Evolutionary conservation across 1,284 basidiomycete species (phyloP), one percentile per base, ranked within the genome.

Genomic region (Mixia osmundae): DNA sequence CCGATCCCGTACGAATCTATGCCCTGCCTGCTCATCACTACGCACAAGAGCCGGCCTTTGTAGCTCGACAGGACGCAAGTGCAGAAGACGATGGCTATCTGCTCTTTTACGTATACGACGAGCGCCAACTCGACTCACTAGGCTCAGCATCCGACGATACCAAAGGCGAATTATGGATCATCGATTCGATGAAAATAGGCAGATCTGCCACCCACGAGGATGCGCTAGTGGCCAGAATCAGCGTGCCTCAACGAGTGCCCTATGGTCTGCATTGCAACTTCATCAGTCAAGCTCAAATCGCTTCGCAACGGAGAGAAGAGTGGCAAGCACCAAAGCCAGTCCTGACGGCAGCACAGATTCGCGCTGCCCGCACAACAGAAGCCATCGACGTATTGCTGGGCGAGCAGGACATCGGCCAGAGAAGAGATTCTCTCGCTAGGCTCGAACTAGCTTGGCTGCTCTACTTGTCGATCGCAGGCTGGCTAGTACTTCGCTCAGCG

Each of bases 61-160:
- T 63, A 0, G 54, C 60, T 1, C 48, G 53, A 11, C 24, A 34
- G n/a, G 35, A 45, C 18, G 39, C 39, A 1, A 22, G 30, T 0
- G 40, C 40, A 7, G 59, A 64, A 42, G 62, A 63, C 44, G 61
- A 63, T 36, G 62, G 62, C 1, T 64, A 47, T 42, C 49, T 64
- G 9, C 36, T 63, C 3, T 57, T 56, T n/a, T 64, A 62, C 45
- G 58, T 57, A 1, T 64, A 62, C 38, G 60, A 64, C 47, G 61
- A 64, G 42, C 40, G 33, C 7, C 51, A 57, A 25, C 45, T 61
- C 5, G 37, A 51, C 14, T 44, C 52, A 11, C 52, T 53, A 3
- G 59, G 60, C 3, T 48, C 51, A 11, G 57, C 57, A 8, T 45
- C 51, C 3, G 53, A 50, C 3, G 50, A 47, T 3, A 47, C 53